Base-by-base conservation (phyloP, 1,139 yeast genomes). In the Geotrichum citri-aurantii region DNA sequence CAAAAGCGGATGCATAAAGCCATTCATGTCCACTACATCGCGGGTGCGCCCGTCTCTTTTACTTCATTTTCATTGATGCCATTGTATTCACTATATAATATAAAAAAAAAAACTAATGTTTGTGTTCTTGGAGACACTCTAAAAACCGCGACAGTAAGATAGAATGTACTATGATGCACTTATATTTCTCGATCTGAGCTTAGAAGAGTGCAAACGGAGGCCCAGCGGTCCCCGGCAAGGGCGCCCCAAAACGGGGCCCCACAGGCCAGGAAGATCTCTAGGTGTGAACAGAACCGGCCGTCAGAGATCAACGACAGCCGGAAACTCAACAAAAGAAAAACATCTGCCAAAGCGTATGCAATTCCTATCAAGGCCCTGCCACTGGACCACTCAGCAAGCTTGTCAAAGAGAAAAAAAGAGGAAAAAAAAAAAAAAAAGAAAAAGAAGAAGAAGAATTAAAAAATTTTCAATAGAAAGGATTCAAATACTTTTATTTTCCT, bases 151-250 rank as follows among this genome's bases (percentile, higher is more conserved):
- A 49, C 57, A 51, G 48, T 55, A 55, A 55, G 53, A 54, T 64
- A 62, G 58, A 64, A 62, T 61, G 70, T 67, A 67, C 69, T 67
- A 67, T 67, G 69, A 67, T 67, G 68, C 68, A 67, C 69, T 58
- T 50, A 49, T 37, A 57, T 57, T 17, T 54, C 60, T 40, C 23
- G 48, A 49, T 52, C 23, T 23, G 19, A 53, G 55, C 37, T 49
- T n/a, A 26, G 40, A 40, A 48, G 44, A 57, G 27, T 21, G 48
- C 50, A 42, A 49, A 37, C 49, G 19, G 54, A 46, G 14, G 24
- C 49, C 48, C 48, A 27, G 48, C 42, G 19, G 47, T 40, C 29
- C 54, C 37, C 48, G 27, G 24, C 56, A 49, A 17, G 3, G 50
- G 19, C 57, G 44, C 59, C 50, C 61, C 66, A 64, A 61, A 59